Evolutionary conservation across 1,284 basidiomycete species (phyloP), one percentile per base, ranked within the genome.

Genomic region (Gymnopus androsaceus): DNA sequence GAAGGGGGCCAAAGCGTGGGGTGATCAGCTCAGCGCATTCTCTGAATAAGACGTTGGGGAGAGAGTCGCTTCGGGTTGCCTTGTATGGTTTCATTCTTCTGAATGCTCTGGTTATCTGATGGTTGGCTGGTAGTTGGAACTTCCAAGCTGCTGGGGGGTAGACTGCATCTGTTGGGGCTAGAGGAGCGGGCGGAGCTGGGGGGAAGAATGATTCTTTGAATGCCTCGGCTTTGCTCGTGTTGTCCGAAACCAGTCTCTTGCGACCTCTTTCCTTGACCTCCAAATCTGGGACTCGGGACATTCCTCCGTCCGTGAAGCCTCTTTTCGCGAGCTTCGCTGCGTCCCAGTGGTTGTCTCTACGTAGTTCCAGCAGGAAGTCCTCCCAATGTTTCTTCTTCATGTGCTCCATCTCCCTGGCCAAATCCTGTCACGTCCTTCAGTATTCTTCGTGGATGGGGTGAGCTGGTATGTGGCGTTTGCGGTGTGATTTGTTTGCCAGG

Each of bases 181-280:
- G 8, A 11, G 45, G 12, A 0, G 14, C 12, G 3, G 12, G 48
- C 31, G 42, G 65, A 53, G 55, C 59, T 3, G 51, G 45, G 6
- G 55, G 56, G 46, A 62, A 64, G 54, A 64, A 67, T 9, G 79
- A 5, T 69, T 84, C 52, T 74, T 77, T 62, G 72, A 79, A 34
- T 66, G 72, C 48, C 66, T 82, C 40, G 75, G 75, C 55, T 64
- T 74, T 66, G 72, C 75, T 64, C 66, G 77, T 61, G 65, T 76
- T 56, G 66, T 70, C 51, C 7, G 12, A 27, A 25, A 25, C n/a
- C 33, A 7, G 11, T 17, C 12, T 12, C 17, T 34, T 28, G 6
- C 12, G 23, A 19, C 30, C 30, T 12, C n/a, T 17, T 17, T 5
- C 30, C 14, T 7, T 4, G 7, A 34, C 33, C 31, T 33, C 30